phyloP scores from a whole-genome alignment of 768 basidiomycete species.

The Auriscalpium orientale region DNA sequence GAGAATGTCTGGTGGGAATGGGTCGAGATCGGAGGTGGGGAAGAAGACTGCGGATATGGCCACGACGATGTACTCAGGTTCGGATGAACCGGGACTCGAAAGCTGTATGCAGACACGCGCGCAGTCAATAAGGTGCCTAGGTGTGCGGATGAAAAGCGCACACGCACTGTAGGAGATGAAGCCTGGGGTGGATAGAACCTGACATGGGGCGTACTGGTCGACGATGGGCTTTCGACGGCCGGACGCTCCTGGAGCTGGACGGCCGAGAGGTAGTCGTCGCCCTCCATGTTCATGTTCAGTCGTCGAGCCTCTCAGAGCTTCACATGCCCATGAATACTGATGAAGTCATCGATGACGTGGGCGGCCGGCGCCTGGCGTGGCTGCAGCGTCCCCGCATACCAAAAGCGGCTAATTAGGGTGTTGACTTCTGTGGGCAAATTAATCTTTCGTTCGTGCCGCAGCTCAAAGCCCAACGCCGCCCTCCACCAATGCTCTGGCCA shows the following conservation, averaged over 20 bases:
- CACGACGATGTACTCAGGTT: conserved; percentile 15
- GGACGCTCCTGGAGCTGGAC: conserved; percentile 35
- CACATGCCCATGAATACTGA: too few species aligned
- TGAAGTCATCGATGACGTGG: too few species aligned
- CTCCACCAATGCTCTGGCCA: too few species aligned
- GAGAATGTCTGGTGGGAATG: conserved; percentile 18
- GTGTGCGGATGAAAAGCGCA: not conserved
- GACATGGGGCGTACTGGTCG: conserved; percentile 18
- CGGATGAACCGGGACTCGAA: conserved; percentile 26
- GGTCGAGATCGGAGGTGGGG: conserved; percentile 12
- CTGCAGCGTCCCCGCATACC: too few species aligned
- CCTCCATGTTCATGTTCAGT: too few species aligned
- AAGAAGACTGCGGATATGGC: conserved; percentile 17
- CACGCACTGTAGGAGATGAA: not conserved
- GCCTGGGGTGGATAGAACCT: conserved; percentile 5
- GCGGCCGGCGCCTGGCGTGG: too few species aligned
- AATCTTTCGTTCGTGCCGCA: too few species aligned
- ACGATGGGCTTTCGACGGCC: conserved; percentile 29
- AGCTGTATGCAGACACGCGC: conserved; percentile 17
- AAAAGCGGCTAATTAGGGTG: too few species aligned
- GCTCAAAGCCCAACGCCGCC: too few species aligned
- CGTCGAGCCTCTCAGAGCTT: not conserved
- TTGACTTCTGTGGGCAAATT: too few species aligned
- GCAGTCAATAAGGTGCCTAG: too few species aligned
- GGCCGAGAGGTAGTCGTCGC: conserved; percentile 51